Evolutionary conservation across 2,329 filamentous ascomycete species (phyloP), one percentile per base, ranked within the genome.

Genomic region (Colletotrichum gloeosporioides): DNA sequence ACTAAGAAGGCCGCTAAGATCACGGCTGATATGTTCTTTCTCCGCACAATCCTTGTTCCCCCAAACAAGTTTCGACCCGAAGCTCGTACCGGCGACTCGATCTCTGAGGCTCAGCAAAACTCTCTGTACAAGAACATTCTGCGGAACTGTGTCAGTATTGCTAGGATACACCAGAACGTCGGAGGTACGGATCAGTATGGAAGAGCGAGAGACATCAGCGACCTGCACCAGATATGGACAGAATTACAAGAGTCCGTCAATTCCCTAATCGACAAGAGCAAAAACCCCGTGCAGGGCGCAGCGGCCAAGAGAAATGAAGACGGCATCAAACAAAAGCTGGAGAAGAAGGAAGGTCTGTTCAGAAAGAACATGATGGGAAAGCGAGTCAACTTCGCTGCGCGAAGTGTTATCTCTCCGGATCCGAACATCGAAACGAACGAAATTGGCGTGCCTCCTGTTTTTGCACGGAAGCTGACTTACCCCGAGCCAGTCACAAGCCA

Each of bases 351-450:
- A 83, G 97, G 97, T 79, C 90, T 99, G 34, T 99, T 99, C 89
- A 91, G 97, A 81, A 99, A 98, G 89, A 98, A 99, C 86, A 99
- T 99, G 97, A 99, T 99, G 97, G 97, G 97, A 77, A 99, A 99
- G 89, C 96, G 97, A 88, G 97, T 99, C 87, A 99, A 99, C 85
- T 99, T 97, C 84, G 97, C 97, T 66, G 97, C 97, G 49, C 94
- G 97, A 84, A 98, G 95, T 90, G 97, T 99, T 84, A 99, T 99
- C 80, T 99, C 96, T 12, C 97, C 97, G 0, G 97, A 99, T 83
- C 97, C 97, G 4, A 99, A 99, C 82, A 98, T 99, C 81, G 97
- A 99, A 85, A 99, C 97, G 22, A 99, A 98, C 84, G 97, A 99
- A 86, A 99, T 99, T 79, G 97, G 97, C 84, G 96, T 99, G 4